Evolutionary conservation across 768 basidiomycete genomes (phyloP), one percentile per base, ranked within the genome.

Genomic region (Psilocybe azurescens): DNA sequence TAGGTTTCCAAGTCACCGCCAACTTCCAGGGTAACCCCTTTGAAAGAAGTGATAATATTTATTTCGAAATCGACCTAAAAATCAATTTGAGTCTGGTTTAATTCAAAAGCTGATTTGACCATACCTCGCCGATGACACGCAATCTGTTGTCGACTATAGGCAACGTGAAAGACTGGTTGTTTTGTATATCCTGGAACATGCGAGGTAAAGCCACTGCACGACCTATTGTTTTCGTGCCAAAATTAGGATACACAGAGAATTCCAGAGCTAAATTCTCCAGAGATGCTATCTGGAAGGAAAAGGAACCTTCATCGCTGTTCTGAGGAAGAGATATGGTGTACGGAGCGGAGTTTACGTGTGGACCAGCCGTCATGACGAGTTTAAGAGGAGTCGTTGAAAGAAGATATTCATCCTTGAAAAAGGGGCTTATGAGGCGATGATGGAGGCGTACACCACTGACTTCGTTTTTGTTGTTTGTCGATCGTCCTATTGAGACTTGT

Each of bases 1-100:
- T 99, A 99, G 0, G 97, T 99, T 78, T 99, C 96, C 30, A 99
- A 86, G 55, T 93, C 89, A 28, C 97, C 97, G 24, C 95, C 96
- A 58, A 98, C 91, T 76, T 96, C 94, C 11, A 99, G 83, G 60
- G 94, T 94, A 53, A 95, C 94, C 2, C 93, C 95, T 60, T 89
- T 87, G 77, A 99, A 99, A 1, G 95, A 91, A 8, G 88, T 90
- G 63, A 97, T 87, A 60, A 95, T 85, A 68, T 87, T 92, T 33
- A 94, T 82, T 69, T 94, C 94, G 74, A 98, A 96, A 53, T 89
- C 86, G 24, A 98, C 90, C 93, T 95, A 61, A 57, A 61, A 32
- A 28, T 33, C 29, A 53, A 57, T 44, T 55, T 18, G 28, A 29
- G 48, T 18, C 36, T 51, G 29, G 58, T 41, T 24, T 44, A 16